Conservation (phyloP, 78 protist genomes). For the Dictyostelium purpureum region DNA sequence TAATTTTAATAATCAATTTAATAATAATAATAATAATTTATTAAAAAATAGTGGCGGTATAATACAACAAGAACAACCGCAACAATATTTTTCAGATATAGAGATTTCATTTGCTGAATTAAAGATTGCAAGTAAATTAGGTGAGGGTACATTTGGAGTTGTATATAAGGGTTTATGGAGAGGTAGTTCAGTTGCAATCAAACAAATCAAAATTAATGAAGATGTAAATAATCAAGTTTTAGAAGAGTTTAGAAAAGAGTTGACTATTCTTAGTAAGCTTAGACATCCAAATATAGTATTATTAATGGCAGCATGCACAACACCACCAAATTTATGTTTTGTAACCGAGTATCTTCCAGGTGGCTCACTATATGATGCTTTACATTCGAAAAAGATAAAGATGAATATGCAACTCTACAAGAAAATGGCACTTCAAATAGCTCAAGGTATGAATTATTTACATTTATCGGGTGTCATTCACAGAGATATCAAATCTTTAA, state of each 20-base stretch:
- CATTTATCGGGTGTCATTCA: constrained; percentile 68
- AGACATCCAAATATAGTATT: constrained; percentile 85
- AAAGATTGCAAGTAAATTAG: constrained; percentile 35
- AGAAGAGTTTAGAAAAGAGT: constrained; percentile 71
- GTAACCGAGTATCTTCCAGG: constrained; percentile 83
- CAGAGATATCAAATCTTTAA: constrained; percentile 83
- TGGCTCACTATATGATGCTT: constrained; percentile 76
- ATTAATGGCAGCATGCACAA: constrained; percentile 79
- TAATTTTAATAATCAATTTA: not conserved
- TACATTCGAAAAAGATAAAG: constrained; percentile 68
- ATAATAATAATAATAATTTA: constrained; percentile 1
- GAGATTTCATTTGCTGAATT: constrained; percentile 61
- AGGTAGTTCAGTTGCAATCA: constrained; percentile 70
- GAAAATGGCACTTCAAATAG: constrained; percentile 67
- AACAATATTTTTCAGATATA: constrained; percentile 49
- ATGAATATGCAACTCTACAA: constrained; percentile 72
- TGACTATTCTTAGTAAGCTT: constrained; percentile 16
- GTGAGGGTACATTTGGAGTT: constrained; percentile 76
- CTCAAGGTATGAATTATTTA: constrained; percentile 83
- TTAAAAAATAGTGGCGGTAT: not conserved
- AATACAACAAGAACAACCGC: constrained; percentile 1
- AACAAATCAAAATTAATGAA: constrained; percentile 64
- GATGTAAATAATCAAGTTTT: constrained; percentile 60
- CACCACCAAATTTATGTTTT: constrained; percentile 80
- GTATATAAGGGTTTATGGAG: constrained; percentile 63